These are phyloP conservation scores for Pelargonium fulgidum DNA, from an alignment of 441 rosid genomes.

Conservation along the genomic window DNA sequence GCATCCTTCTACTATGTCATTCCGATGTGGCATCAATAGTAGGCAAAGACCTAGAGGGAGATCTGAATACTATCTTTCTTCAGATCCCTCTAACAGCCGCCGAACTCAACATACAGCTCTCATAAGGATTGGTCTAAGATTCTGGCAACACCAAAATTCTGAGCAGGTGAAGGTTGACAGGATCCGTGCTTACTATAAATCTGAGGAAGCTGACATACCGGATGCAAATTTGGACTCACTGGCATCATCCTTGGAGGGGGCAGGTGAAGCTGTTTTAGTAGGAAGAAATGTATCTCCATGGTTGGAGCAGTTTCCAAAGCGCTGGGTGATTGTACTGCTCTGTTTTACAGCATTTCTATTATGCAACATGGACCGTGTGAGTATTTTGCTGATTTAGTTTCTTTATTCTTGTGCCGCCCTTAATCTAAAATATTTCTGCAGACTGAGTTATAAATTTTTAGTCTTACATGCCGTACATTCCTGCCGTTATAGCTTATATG, in stretches of 20 bases:
- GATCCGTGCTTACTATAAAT: constrained; percentile 60
- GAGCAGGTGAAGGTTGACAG: constrained; percentile 34
- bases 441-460: not conserved
- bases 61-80: constrained; percentile 28
- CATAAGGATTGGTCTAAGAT: constrained; percentile 20
- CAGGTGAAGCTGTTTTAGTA: constrained; percentile 49
- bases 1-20: constrained; percentile 17
- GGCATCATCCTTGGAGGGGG: constrained; percentile 37
- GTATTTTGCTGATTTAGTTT: constrained; percentile 23
- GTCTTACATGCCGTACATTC: not conserved
- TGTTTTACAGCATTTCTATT: constrained; percentile 79
- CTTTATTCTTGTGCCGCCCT: not conserved
- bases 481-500: not conserved
- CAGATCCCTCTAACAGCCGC: constrained; percentile 24
- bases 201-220: constrained; percentile 65
- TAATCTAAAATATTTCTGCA: not conserved
- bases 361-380: constrained; percentile 98
- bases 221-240: constrained; percentile 48
- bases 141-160: constrained; percentile 18
- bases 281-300: constrained; percentile 49
- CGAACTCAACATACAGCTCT: constrained; percentile 27
- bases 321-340: constrained; percentile 83
- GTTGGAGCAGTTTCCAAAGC: constrained; percentile 81
- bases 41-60: constrained; percentile 28
- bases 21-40: constrained; percentile 18